phyloP scores from a whole-genome alignment of 106 monocot genomes.

The Acanthochlamys bracteata region DNA sequence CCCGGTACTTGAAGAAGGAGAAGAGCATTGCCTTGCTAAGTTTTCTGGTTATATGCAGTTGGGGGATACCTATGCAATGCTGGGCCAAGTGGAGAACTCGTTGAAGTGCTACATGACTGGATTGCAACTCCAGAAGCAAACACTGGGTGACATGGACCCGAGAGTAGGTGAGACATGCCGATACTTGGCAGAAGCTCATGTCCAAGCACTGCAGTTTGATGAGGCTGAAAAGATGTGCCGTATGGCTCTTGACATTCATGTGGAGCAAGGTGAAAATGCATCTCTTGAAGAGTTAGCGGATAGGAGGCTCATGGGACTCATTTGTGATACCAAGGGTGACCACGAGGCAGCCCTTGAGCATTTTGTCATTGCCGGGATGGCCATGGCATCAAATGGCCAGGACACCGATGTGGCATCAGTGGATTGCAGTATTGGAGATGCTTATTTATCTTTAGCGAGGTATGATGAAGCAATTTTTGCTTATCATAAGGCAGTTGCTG shows the following conservation, averaged over 20 bases:
- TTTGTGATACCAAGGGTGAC: conserved; percentile 37
- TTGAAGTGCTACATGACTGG: conserved; percentile 25
- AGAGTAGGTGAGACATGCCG: conserved; percentile 45
- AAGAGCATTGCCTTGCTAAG: conserved; percentile 53
- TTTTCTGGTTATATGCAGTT: conserved; percentile 68
- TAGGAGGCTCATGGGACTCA: conserved; percentile 37
- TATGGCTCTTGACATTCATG: conserved; percentile 34
- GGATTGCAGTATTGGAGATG: conserved; percentile 44
- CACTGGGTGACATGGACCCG: conserved; percentile 26
- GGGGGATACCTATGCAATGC: conserved; percentile 38
- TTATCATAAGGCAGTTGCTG: conserved; percentile 25
- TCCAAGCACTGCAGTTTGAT: conserved; percentile 33
- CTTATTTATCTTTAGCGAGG: conserved; percentile 27
- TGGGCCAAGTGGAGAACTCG: conserved; percentile 26
- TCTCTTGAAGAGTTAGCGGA: conserved; percentile 30
- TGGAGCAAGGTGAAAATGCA: conserved; percentile 14
- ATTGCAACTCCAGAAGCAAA: conserved; percentile 25
- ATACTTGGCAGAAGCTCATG: conserved; percentile 35
- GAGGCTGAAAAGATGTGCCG: conserved; percentile 31
- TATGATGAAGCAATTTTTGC: conserved; percentile 41
- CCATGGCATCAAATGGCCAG: conserved; percentile 28
- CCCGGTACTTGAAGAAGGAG: conserved; percentile 35
- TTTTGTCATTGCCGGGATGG: conserved; percentile 32
- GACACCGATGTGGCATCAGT: conserved; percentile 30
- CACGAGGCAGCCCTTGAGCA: conserved; percentile 39